These are phyloP conservation scores for Chytriomyces confervae DNA, from an alignment of 192 early-diverging fungal genomes.

Conservation along the genomic window DNA sequence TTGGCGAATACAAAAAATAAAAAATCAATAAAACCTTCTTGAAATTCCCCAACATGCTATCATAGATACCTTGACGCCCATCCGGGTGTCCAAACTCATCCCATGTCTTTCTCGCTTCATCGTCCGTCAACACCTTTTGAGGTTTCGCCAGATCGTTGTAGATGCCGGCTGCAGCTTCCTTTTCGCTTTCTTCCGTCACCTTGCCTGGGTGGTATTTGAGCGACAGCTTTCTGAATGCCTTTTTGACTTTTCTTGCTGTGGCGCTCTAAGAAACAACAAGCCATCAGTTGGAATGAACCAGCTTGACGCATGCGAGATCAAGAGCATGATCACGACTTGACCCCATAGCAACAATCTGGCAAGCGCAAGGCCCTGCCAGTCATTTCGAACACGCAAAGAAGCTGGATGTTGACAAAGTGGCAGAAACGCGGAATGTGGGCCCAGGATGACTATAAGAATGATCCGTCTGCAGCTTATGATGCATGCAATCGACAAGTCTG, in stretches of 20 bases:
- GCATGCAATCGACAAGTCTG: constrained; percentile 28
- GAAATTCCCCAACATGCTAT: too few relatives aligned
- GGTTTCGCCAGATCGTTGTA: constrained; percentile 92
- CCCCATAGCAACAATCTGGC: not conserved
- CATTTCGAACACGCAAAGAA: not conserved
- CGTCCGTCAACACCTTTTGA: constrained; percentile 93
- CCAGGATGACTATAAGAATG: constrained; percentile 19
- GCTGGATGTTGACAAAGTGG: not conserved
- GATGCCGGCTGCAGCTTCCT: constrained; percentile 73
- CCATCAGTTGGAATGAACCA: too few relatives aligned
- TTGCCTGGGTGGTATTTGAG: constrained; percentile 60
- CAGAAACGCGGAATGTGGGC: not conserved
- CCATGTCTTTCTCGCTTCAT: constrained; percentile 86
- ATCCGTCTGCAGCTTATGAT: constrained; percentile 32
- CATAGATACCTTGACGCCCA: constrained; percentile 84
- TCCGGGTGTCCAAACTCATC: constrained; percentile 98
- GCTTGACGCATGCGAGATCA: too few relatives aligned
- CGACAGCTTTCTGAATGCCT: constrained; percentile 73
- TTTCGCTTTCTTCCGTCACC: constrained; percentile 73
- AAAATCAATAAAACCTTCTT: constrained; percentile 9
- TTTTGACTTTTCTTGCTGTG: constrained; percentile 65
- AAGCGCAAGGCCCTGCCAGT: not conserved
- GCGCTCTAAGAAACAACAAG: too few relatives aligned
- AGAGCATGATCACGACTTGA: not conserved
- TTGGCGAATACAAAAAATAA: constrained; percentile 13